Base-by-base conservation (phyloP, 2,329 filamentous ascomycete species). In the Sclerotinia spermophila region DNA sequence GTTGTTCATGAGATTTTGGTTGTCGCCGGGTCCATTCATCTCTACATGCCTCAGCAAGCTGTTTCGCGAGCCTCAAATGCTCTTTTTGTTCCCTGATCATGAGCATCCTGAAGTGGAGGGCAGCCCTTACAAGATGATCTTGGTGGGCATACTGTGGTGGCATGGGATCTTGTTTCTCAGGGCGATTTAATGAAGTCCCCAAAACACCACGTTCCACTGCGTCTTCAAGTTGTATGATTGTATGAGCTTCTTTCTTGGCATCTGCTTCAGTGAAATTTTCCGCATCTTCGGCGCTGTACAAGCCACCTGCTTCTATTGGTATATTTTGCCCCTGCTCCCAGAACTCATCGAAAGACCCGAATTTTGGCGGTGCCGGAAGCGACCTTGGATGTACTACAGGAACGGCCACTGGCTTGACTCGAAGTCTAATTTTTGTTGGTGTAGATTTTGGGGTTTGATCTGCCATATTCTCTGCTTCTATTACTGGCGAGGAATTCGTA, bases 131-230 rank as follows among this genome's bases (percentile, higher is more conserved):
- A 68, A 98, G 85, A 78, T 98, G 92, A 77, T 98, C 94, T 78
- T 89, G 87, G 75, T 96, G 94, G n/a, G 91, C 89, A 84, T 93
- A 98, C 77, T 96, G 93, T 77, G 89, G 87, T 0, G 92, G 92
- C 76, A 96, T 92, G 70, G 92, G 89, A 72, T 83, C 83, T 44
- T 86, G 85, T 19, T 88, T 84, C 73, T 96, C 92, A 0, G 92
- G 92, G 27, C 89, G 85, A 75, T 92, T 96, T 35, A 90, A 82
- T 72, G 89, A 88, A 68, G 85, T 82, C 66, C 91, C 93, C 40
- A 97, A 84, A 5, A 94, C 79, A 2, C 93, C 93, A 24, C 94
- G 87, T 76, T 92, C 85, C 5, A 89, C 88, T 73, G 93, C 94
- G 62, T 89, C 82, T 74, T 94, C 88, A 40, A 97, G 88, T 44